Conservation (phyloP, 345 rosid species). For the Dovyalis caffra region DNA sequence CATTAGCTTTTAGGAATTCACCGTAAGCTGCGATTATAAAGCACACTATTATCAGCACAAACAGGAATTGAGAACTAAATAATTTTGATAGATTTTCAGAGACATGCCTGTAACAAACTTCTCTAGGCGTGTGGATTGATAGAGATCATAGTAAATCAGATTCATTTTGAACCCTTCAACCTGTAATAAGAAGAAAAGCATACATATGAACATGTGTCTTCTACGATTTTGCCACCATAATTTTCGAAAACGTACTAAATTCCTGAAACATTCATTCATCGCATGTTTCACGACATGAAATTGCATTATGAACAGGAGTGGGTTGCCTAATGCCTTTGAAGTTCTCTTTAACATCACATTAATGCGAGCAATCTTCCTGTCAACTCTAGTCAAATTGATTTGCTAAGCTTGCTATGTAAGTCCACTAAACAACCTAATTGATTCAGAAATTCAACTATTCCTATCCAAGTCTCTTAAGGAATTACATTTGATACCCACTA, state of each 20-base stretch:
- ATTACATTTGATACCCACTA: no score
- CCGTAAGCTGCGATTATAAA: constrained; percentile 62
- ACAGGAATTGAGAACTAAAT: background rate
- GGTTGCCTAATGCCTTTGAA: background rate
- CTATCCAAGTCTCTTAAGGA: background rate
- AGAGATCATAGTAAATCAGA: constrained; percentile 86
- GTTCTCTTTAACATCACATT: background rate
- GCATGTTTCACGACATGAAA: background rate
- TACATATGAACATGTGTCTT: background rate
- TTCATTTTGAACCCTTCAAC: constrained; percentile 98
- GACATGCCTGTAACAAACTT: constrained; percentile 81
- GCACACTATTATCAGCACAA: constrained; percentile 7
- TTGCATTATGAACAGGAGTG: background rate
- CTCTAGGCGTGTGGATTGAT: constrained; percentile 91
- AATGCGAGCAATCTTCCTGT: background rate
- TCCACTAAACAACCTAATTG: background rate
- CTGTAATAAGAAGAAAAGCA: constrained; percentile 33
- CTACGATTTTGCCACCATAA: background rate
- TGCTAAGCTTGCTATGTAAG: background rate
- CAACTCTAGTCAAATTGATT: background rate
- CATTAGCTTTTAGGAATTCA: constrained; percentile 74
- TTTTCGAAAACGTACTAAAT: no score
- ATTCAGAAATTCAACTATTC: background rate
- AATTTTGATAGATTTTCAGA: background rate
- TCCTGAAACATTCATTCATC: background rate